Percentiles rank a stretch among this genome's conserved stretches.
Conservation (phyloP, 1,284 basidiomycete genomes). For the Sparassis latifolia region DNA sequence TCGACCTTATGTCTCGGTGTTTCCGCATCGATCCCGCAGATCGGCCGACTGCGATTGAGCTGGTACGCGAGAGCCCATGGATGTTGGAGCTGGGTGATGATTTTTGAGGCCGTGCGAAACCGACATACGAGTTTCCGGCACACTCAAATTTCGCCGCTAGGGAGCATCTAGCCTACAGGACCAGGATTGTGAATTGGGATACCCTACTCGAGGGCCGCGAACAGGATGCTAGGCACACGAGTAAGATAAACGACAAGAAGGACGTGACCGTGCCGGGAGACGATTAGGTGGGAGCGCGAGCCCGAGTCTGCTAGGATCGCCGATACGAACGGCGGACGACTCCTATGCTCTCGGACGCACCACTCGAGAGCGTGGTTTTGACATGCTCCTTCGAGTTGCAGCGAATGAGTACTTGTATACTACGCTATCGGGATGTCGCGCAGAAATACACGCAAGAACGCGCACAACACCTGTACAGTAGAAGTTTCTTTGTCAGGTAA, state of each 20-base stretch:
- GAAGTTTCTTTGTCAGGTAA: no score
- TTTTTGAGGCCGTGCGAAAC: no score
- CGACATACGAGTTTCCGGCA: no score
- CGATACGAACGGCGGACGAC: constrained; percentile 14
- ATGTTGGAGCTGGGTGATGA: no score
- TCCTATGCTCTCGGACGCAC: constrained; percentile 14
- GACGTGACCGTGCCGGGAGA: constrained; percentile 40
- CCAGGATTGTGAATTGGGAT: constrained; percentile 27
- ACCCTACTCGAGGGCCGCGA: constrained; percentile 24
- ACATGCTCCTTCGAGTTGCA: constrained; percentile 3
- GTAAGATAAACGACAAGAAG: constrained; percentile 15
- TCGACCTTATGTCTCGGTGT: no score
- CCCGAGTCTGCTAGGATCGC: constrained; percentile 29
- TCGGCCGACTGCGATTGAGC: no score
- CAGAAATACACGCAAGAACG: no score
- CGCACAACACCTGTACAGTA: no score
- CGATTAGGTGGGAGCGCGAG: constrained; percentile 43
- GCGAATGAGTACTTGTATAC: no score
- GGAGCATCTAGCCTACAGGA: constrained; percentile 56
- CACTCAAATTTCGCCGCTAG: constrained; percentile 37
- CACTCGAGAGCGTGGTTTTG: constrained; percentile 6
- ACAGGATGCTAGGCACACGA: constrained; percentile 9
- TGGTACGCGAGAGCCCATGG: no score
- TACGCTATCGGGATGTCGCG: no score
- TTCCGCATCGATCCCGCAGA: no score